Conservation (phyloP, 805 yeast genomes). For the Candida quercuum region DNA sequence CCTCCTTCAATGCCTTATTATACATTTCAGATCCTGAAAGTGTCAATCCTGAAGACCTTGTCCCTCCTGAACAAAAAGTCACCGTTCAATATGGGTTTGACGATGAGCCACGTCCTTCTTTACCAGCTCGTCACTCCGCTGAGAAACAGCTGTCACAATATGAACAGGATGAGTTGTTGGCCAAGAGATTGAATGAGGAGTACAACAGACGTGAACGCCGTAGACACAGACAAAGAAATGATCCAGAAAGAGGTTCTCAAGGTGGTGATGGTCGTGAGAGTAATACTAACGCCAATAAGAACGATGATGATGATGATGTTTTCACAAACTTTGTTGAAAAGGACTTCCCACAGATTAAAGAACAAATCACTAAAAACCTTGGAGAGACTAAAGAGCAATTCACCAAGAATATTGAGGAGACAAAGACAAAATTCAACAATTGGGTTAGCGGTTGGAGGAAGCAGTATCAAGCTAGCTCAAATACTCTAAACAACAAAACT, state of each 20-base stretch:
- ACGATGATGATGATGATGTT: slow-evolving; percentile 35
- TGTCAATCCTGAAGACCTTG: slow-evolving; percentile 38
- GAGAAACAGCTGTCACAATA: slow-evolving; percentile 34
- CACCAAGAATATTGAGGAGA: slow-evolving; percentile 74
- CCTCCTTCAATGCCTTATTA: slow-evolving; percentile 84
- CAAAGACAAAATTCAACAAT: slow-evolving; percentile 64
- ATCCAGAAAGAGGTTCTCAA: slow-evolving; percentile 17
- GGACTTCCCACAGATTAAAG: slow-evolving; percentile 56
- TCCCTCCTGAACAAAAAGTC: slow-evolving; percentile 22
- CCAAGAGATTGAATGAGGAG: slow-evolving; percentile 71
- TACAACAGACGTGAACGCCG: slow-evolving; percentile 31
- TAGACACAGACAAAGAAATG: slow-evolving; percentile 24
- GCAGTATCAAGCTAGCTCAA: slow-evolving; percentile 16
- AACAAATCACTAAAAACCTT: slow-evolving; percentile 64
- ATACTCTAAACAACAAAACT: slow-evolving; percentile 12
- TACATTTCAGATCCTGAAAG: slow-evolving; percentile 70
- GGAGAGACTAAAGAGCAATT: slow-evolving; percentile 78
- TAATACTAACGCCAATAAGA: slow-evolving; percentile 9
- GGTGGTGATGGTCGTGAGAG: slow-evolving; percentile 3
- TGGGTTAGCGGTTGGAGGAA: slow-evolving; percentile 44
- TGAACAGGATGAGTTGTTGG: slow-evolving; percentile 75
- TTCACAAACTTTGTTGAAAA: slow-evolving; percentile 54
- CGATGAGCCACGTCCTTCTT: neutral
- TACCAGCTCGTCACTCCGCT: slow-evolving; percentile 23
- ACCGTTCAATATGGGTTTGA: slow-evolving; percentile 2